phyloP scores from a whole-genome alignment of 768 basidiomycete species.

The Russula dissimulans region DNA sequence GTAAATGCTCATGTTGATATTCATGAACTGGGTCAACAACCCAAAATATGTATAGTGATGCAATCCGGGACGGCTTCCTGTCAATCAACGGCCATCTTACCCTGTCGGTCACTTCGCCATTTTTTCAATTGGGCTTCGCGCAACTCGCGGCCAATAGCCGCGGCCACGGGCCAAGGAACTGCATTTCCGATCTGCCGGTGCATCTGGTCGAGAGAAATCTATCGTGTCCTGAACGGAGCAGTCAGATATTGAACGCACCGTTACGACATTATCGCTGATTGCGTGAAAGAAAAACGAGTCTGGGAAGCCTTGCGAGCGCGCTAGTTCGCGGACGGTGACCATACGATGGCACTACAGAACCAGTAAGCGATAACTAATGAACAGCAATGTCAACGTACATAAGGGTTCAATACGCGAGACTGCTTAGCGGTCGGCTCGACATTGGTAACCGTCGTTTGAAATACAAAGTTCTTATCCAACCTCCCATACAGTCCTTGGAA shows the following conservation, averaged over 20 bases:
- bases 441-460: conserved; percentile 71
- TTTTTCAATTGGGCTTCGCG: conserved; percentile 40
- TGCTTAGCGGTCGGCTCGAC: conserved; percentile 76
- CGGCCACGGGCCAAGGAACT: conserved; percentile 56
- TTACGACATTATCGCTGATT: conserved; percentile 42
- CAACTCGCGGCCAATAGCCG: conserved; percentile 58
- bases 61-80: no score
- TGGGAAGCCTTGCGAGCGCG: conserved; percentile 75
- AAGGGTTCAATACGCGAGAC: conserved; percentile 56
- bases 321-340: conserved; percentile 66
- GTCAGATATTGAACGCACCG: conserved; percentile 34
- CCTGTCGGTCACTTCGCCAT: conserved; percentile 7
- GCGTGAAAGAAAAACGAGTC: conserved; percentile 61
- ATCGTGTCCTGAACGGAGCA: not conserved
- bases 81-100: conserved; percentile 15
- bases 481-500: conserved; percentile 46
- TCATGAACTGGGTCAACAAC: not conserved
- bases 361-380: not conserved
- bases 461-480: conserved; percentile 44
- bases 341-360: conserved; percentile 52
- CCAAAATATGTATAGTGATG: no score
- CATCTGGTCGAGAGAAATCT: conserved; percentile 37
- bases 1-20: not conserved
- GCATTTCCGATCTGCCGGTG: conserved; percentile 79
- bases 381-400: conserved; percentile 32